A percentile compares a stretch with the other conserved stretches of the same genome.
Conservation (phyloP, 768 basidiomycete genomes). For the Phlegmacium glaucopus region DNA sequence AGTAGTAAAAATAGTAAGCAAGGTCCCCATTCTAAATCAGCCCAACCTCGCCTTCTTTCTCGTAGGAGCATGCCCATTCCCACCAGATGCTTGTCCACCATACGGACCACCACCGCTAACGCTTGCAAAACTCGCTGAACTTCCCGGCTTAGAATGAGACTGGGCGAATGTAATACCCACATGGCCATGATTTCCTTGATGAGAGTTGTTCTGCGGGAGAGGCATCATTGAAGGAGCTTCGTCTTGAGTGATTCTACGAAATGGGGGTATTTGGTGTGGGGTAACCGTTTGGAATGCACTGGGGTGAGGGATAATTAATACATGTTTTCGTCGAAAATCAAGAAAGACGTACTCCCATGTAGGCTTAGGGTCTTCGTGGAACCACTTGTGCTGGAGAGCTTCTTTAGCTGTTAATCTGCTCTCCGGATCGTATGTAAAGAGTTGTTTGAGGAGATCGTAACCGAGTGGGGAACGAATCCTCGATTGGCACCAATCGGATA, state of each 20-base stretch:
- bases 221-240: constrained; percentile 88
- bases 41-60: constrained; percentile 60
- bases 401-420: constrained; percentile 79
- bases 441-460: constrained; percentile 77
- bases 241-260: constrained; percentile 87
- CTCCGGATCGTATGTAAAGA: constrained; percentile 92
- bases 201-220: constrained; percentile 42
- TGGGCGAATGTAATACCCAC: constrained; percentile 44
- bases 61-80: constrained; percentile 28
- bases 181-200: constrained; percentile 41
- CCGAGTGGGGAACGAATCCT: constrained; percentile 61
- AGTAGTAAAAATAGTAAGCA: too few species aligned
- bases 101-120: constrained; percentile 51
- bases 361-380: constrained; percentile 84
- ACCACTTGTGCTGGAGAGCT: constrained; percentile 87
- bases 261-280: constrained; percentile 73
- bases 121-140: constrained; percentile 62
- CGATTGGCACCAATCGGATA: constrained; percentile 71
- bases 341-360: constrained; percentile 68
- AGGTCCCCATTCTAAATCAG: background rate
- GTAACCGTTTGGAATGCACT: constrained; percentile 75
- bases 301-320: constrained; percentile 2
- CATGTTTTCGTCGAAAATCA: background rate
- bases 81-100: constrained; percentile 31
- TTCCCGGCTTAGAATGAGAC: constrained; percentile 56